These are phyloP conservation scores for Botryosphaeria dothidea DNA, from an alignment of 2,329 filamentous ascomycete species.

Conservation along the genomic window DNA sequence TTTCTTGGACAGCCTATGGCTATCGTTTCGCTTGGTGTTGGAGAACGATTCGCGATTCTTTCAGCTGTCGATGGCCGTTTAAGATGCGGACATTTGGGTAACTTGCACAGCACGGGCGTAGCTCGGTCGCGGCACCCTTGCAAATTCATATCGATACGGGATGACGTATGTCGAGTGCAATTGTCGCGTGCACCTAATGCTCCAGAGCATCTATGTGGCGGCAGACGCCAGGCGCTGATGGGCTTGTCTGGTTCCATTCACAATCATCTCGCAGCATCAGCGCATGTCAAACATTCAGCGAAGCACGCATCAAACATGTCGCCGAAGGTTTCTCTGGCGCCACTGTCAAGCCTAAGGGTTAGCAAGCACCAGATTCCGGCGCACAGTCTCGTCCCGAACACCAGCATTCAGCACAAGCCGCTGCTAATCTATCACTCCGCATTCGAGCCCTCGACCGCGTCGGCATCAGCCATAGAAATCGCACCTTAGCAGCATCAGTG, in stretches of 20 bases:
- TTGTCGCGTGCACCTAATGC: neutral
- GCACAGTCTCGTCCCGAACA: constrained; percentile 62
- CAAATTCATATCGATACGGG: constrained; percentile 11
- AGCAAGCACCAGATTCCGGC: constrained; percentile 61
- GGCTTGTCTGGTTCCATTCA: neutral
- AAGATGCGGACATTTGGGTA: neutral
- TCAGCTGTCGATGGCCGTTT: neutral
- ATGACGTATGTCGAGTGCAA: constrained; percentile 10
- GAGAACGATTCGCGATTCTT: neutral
- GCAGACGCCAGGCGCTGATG: neutral
- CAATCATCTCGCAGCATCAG: no score
- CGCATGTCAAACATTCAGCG: no score
- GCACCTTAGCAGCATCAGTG: constrained; percentile 55
- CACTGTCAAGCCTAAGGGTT: constrained; percentile 56
- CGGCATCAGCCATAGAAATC: constrained; percentile 56
- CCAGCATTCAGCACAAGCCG: constrained; percentile 62
- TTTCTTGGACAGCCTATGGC: neutral
- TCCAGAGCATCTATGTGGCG: neutral
- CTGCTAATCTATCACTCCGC: constrained; percentile 66
- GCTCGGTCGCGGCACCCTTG: neutral
- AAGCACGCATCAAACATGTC: neutral
- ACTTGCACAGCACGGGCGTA: neutral
- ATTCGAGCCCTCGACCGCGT: constrained; percentile 47
- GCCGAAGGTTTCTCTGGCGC: constrained; percentile 34
- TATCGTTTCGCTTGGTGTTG: neutral